A percentile compares a stretch with the other conserved stretches of the same genome.
Evolutionary conservation across 129 eudicot species (phyloP).

Genomic region (Saposhnikovia divaricata): DNA sequence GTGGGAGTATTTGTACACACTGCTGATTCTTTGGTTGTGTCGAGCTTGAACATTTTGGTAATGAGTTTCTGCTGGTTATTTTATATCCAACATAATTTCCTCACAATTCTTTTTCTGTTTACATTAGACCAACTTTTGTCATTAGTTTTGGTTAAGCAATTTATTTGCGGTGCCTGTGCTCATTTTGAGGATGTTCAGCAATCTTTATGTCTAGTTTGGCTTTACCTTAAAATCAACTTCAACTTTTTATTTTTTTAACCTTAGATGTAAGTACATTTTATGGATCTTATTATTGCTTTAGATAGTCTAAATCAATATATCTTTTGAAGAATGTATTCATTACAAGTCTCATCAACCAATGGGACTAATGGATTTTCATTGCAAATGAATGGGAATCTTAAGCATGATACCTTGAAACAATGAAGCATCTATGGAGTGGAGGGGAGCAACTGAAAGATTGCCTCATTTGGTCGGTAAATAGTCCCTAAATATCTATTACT

Average conservation of each 20-base stretch:
- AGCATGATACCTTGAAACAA: neutral
- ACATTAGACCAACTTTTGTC: neutral
- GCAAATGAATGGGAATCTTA: too few species aligned
- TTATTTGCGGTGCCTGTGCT: neutral
- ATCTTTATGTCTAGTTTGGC: neutral
- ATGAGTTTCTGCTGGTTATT: neutral
- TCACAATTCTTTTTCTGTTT: neutral
- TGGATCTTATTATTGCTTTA: too few species aligned
- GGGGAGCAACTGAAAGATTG: neutral
- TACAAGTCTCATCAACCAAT: too few species aligned
- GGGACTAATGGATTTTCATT: neutral
- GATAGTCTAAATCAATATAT: too few species aligned
- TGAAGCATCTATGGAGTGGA: too few species aligned
- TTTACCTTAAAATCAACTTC: too few species aligned
- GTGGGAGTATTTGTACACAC: neutral
- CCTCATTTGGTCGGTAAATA: neutral
- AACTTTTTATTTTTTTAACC: too few species aligned
- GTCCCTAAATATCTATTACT: neutral
- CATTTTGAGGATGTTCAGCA: neutral
- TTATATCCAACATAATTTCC: neutral
- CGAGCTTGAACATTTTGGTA: neutral
- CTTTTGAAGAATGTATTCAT: too few species aligned
- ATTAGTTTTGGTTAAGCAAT: neutral
- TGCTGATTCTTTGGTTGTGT: constrained; percentile 1
- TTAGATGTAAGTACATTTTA: too few species aligned